These are phyloP conservation scores for Dacryopinax primogenitus DNA, from an alignment of 768 basidiomycete species.

Conservation along the genomic window DNA sequence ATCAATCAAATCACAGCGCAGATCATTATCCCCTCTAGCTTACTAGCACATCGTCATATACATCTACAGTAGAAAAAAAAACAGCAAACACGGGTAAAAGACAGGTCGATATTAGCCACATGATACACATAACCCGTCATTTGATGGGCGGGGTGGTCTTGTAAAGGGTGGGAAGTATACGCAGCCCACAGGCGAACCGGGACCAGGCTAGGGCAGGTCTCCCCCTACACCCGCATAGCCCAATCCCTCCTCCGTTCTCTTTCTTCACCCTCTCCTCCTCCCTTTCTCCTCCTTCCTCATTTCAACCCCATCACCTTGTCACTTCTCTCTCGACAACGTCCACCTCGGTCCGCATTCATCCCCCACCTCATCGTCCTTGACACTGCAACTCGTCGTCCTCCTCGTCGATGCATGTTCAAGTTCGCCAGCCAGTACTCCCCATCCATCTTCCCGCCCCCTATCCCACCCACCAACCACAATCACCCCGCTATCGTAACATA, in stretches of 20 bases:
- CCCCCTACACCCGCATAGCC: slow-evolving; percentile 3
- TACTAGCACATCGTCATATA: neutral
- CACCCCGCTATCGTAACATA: neutral
- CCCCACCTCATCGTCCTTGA: neutral
- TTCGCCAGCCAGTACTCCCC: slow-evolving; percentile 7
- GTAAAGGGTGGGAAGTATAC: neutral
- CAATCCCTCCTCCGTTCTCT: neutral
- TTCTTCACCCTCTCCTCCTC: neutral
- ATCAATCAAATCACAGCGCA: slow-evolving; percentile 4
- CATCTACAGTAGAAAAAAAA: slow-evolving; percentile 2
- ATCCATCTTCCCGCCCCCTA: slow-evolving; percentile 7
- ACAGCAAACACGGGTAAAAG: no score
- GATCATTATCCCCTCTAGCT: no score
- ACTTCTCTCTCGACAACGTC: neutral
- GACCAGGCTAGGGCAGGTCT: neutral
- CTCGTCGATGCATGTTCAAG: slow-evolving; percentile 7
- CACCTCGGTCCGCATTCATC: neutral
- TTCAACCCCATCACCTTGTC: neutral
- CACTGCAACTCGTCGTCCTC: slow-evolving; percentile 1
- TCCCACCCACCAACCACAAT: slow-evolving; percentile 6
- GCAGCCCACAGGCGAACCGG: slow-evolving; percentile 8
- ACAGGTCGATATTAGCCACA: no score
- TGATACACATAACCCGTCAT: neutral
- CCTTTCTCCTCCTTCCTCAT: neutral
- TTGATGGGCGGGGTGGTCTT: neutral